phyloP scores from a whole-genome alignment of 1,139 yeast species.

The Yamadazyma conglobata region DNA sequence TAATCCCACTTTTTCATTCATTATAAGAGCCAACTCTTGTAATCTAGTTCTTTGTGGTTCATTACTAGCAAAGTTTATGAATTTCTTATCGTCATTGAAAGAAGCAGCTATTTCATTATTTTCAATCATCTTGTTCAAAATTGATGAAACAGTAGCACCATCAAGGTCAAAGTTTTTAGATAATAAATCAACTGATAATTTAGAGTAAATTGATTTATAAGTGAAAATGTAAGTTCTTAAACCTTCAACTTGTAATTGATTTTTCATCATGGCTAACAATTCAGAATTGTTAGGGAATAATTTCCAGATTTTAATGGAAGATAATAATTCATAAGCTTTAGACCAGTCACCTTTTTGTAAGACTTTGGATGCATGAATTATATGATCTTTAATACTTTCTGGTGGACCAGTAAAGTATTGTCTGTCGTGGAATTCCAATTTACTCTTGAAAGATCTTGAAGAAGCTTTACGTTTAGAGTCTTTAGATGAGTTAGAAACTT shows the following conservation, averaged over 20 bases:
- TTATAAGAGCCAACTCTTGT: slow-evolving; percentile 82
- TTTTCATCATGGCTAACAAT: slow-evolving; percentile 66
- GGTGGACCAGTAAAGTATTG: slow-evolving; percentile 98
- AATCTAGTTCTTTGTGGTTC: slow-evolving; percentile 81
- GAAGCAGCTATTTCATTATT: slow-evolving; percentile 66
- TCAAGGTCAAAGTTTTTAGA: slow-evolving; percentile 65
- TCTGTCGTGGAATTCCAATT: slow-evolving; percentile 89
- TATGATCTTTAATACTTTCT: slow-evolving; percentile 91
- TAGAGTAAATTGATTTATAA: slow-evolving; percentile 72
- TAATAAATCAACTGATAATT: slow-evolving; percentile 68
- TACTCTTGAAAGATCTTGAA: slow-evolving; percentile 80
- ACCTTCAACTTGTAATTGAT: slow-evolving; percentile 84
- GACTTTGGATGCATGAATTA: slow-evolving; percentile 89
- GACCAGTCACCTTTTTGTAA: slow-evolving; percentile 91
- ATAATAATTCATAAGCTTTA: slow-evolving; percentile 66
- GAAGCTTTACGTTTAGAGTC: slow-evolving; percentile 62
- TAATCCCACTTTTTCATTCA: slow-evolving; percentile 83
- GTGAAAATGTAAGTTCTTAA: slow-evolving; percentile 86
- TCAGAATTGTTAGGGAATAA: slow-evolving; percentile 68
- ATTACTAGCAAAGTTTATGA: slow-evolving; percentile 57
- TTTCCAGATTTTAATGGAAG: slow-evolving; percentile 84
- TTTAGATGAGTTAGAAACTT: slow-evolving; percentile 38
- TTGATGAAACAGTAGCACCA: slow-evolving; percentile 52
- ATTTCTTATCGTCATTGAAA: slow-evolving; percentile 57
- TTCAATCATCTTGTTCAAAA: slow-evolving; percentile 73